Conservation (phyloP, 2,329 filamentous ascomycete species). For the Zasmidium citrigriseum region DNA sequence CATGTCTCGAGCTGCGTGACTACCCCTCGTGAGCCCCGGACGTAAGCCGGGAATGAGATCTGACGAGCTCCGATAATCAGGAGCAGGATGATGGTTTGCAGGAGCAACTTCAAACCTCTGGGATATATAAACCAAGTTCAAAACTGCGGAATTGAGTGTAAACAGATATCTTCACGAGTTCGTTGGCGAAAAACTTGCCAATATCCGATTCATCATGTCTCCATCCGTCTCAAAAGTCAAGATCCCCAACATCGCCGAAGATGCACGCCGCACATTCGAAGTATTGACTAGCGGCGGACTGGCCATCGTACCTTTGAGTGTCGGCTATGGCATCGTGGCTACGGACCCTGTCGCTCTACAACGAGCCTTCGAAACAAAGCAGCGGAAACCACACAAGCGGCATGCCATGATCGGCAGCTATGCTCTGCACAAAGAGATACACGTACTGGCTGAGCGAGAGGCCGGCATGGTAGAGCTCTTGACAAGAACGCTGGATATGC, state of each 20-base stretch:
- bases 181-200: no score
- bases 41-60: background rate
- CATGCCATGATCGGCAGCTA: constrained; percentile 12
- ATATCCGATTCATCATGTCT: background rate
- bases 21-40: background rate
- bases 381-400: constrained; percentile 5
- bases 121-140: background rate
- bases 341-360: constrained; percentile 6
- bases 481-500: constrained; percentile 1
- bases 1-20: background rate
- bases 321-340: constrained; percentile 6
- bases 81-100: background rate
- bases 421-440: constrained; percentile 3
- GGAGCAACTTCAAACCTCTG: background rate
- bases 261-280: constrained; percentile 1
- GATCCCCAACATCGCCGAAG: constrained; percentile 4
- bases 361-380: constrained; percentile 8
- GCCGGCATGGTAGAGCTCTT: constrained; percentile 4
- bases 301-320: constrained; percentile 3
- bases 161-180: no score
- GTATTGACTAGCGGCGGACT: constrained; percentile 2
- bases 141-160: no score
- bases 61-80: background rate
- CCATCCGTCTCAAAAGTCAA: background rate
- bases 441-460: constrained; percentile 8